These are phyloP conservation scores for Arthrobotrys megalospora DNA, from an alignment of 2,329 filamentous ascomycete genomes.

Conservation along the genomic window DNA sequence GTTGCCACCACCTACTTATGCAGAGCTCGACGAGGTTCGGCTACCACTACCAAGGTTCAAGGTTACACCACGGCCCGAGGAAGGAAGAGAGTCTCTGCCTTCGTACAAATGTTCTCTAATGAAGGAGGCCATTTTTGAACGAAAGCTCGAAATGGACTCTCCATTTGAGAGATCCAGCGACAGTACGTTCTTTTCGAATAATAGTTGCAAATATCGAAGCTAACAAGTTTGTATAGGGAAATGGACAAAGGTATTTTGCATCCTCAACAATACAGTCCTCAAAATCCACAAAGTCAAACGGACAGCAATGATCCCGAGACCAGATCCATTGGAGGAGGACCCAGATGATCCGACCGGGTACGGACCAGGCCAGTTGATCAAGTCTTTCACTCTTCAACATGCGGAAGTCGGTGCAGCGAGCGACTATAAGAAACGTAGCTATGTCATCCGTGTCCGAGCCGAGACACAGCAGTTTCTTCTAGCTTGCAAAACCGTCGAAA, in stretches of 20 bases:
- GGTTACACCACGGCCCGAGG: constrained; percentile 66
- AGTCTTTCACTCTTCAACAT: constrained; percentile 80
- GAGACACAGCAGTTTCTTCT: constrained; percentile 82
- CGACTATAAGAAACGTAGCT: constrained; percentile 79
- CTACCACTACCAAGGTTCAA: constrained; percentile 63
- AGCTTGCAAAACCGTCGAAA: constrained; percentile 76
- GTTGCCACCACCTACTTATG: constrained; percentile 63
- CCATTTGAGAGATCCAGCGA: constrained; percentile 76
- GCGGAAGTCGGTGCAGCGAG: constrained; percentile 82
- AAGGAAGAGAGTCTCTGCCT: constrained; percentile 71
- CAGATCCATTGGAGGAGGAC: constrained; percentile 52
- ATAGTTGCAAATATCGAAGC: neutral
- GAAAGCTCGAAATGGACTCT: constrained; percentile 78
- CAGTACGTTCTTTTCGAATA: constrained; percentile 47
- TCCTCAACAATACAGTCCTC: constrained; percentile 78
- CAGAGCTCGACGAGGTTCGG: constrained; percentile 59
- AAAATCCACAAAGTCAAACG: constrained; percentile 76
- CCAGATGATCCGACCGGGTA: constrained; percentile 61
- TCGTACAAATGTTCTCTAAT: constrained; percentile 73
- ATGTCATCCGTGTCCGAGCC: constrained; percentile 79
- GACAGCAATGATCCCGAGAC: constrained; percentile 61
- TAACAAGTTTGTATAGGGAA: constrained; percentile 68
- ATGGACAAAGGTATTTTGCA: constrained; percentile 76
- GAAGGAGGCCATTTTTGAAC: constrained; percentile 74
- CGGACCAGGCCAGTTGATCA: constrained; percentile 72